Conservation (phyloP, 1,284 basidiomycete genomes). For the Stygiomarasmius scandens region DNA sequence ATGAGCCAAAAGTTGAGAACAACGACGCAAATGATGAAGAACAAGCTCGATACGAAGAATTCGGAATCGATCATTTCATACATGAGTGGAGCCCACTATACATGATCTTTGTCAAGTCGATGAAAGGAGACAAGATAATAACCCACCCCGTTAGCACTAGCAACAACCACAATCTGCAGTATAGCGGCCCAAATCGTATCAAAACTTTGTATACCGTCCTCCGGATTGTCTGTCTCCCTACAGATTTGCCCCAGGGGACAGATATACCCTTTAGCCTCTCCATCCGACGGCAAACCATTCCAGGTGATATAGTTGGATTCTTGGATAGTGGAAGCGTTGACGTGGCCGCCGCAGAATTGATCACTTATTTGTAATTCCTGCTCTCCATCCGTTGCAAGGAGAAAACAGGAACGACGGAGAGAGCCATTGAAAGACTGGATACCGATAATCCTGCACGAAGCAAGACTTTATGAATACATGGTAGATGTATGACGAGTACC, state of each 20-base stretch:
- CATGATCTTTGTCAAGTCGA: no score
- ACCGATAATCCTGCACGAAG: conserved; percentile 74
- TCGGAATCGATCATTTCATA: conserved; percentile 92
- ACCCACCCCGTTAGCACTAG: conserved; percentile 76
- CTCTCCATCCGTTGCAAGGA: conserved; percentile 56
- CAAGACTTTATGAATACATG: conserved; percentile 8
- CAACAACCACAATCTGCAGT: conserved; percentile 86
- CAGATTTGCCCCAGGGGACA: conserved; percentile 86
- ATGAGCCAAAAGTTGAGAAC: conserved; percentile 91
- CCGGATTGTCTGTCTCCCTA: conserved; percentile 72
- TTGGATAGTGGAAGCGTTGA: conserved; percentile 59
- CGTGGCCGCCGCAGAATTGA: conserved; percentile 80
- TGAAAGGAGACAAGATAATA: not conserved
- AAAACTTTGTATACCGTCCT: conserved; percentile 76
- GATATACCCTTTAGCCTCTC: conserved; percentile 69
- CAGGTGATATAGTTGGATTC: conserved; percentile 49
- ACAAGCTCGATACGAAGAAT: conserved; percentile 85
- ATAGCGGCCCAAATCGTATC: conserved; percentile 87
- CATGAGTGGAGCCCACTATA: conserved; percentile 81
- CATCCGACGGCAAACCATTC: conserved; percentile 34
- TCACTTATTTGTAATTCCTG: conserved; percentile 43
- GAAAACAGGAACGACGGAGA: conserved; percentile 65
- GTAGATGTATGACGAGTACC: conserved; percentile 1
- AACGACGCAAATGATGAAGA: conserved; percentile 85
- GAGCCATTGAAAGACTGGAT: conserved; percentile 91